These are phyloP conservation scores for Emydomyces testavorans DNA, from an alignment of 2,329 filamentous ascomycete genomes.

Conservation along the genomic window DNA sequence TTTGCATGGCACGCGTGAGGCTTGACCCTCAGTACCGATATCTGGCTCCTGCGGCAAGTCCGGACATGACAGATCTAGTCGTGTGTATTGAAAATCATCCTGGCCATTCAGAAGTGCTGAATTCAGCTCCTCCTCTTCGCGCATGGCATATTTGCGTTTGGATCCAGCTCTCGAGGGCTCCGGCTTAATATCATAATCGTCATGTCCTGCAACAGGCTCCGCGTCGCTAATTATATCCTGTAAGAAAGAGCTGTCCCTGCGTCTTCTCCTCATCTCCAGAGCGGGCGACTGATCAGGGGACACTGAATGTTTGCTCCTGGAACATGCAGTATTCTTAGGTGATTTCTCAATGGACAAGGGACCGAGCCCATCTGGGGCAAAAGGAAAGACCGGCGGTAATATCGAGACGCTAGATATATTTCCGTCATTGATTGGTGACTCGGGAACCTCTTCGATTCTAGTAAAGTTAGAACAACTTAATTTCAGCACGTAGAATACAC, in stretches of 20 bases:
- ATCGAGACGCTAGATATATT: neutral
- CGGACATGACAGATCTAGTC: conserved; percentile 19
- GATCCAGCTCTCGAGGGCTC: conserved; percentile 36
- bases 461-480: neutral
- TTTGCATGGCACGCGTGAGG: conserved; percentile 12
- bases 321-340: neutral
- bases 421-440: conserved; percentile 3
- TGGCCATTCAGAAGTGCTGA: conserved; percentile 5
- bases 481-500: neutral
- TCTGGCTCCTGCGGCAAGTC: neutral
- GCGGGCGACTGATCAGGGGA: neutral
- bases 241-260: conserved; percentile 40
- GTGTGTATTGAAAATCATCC: conserved; percentile 40
- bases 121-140: conserved; percentile 38
- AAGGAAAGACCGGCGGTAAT: neutral
- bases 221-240: conserved; percentile 25
- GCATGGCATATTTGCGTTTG: conserved; percentile 47
- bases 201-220: conserved; percentile 11
- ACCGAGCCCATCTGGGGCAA: neutral
- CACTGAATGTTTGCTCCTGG: neutral
- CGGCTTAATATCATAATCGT: conserved; percentile 12
- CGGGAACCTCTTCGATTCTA: conserved; percentile 6
- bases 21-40: conserved; percentile 9
- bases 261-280: conserved; percentile 39
- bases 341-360: neutral